Evolutionary conservation across 805 yeast species (phyloP), one percentile per base, ranked within the genome.

Genomic region (Saccharomycopsis lassenensis): DNA sequence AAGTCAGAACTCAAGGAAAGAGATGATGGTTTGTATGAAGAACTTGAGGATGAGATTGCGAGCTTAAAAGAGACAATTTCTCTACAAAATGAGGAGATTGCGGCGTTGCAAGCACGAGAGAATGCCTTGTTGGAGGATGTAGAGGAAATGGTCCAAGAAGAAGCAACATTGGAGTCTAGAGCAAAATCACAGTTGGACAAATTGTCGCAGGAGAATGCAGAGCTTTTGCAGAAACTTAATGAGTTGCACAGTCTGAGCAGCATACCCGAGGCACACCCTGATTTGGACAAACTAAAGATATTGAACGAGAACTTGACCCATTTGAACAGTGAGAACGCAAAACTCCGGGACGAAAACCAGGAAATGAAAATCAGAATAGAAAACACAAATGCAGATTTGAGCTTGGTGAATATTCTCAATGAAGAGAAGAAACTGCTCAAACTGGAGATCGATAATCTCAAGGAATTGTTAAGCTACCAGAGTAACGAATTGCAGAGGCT

Each of bases 391-490:
- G 51, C 52, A 28, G 54, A 58, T 29, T 58, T 59, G 31, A 53
- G 55, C 4, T 64, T 69, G 18, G 52, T 56, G 4, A 79, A 72
- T 46, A 48, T 77, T 7, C 54, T 77, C 23, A 70, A 66, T 45
- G 77, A 71, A 43, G 79, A 77, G 42, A 74, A 71, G 37, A 43
- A 50, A 0, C 47, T 65, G 0, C 51, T 77, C 23, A 49, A 54
- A 16, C 53, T 58, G 14, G 65, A 65, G 40, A 30, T 74, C 14
- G 39, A 47, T 2, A 45, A 48, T 7, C 49, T 30, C 69, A 67
- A n/a, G n/a, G n/a, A n/a, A n/a, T n/a, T n/a, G n/a, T n/a, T n/a
- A n/a, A n/a, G n/a, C n/a, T n/a, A n/a, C n/a, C n/a, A n/a, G n/a
- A n/a, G n/a, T n/a, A n/a, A n/a, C n/a, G n/a, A n/a, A n/a, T n/a